Conservation (phyloP, 1,139 yeast genomes). For the Geotrichum citri-aurantii region DNA sequence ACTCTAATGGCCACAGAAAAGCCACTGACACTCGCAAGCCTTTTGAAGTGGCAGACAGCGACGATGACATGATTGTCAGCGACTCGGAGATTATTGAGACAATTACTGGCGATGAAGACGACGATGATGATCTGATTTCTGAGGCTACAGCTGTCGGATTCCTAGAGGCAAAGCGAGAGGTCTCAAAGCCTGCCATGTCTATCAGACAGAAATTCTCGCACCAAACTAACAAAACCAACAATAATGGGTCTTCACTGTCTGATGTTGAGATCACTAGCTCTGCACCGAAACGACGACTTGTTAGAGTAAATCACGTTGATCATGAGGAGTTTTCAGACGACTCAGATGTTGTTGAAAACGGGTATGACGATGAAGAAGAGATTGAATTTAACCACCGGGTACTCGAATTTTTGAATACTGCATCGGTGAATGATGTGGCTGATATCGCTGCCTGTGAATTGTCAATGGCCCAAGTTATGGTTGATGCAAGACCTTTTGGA, state of each 20-base stretch:
- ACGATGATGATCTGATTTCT: constrained; percentile 6
- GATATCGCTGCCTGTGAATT: constrained; percentile 74
- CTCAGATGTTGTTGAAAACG: constrained; percentile 28
- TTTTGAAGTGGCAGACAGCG: background rate
- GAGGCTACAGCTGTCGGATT: constrained; percentile 16
- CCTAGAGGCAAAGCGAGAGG: constrained; percentile 30
- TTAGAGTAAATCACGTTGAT: constrained; percentile 14
- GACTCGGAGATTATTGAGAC: constrained; percentile 2
- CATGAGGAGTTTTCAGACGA: constrained; percentile 14
- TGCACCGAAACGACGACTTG: constrained; percentile 25
- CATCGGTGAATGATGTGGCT: constrained; percentile 65
- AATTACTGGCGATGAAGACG: background rate
- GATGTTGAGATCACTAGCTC: constrained; percentile 6
- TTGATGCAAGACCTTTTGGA: constrained; percentile 61
- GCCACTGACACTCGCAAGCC: constrained; percentile 6
- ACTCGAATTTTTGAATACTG: constrained; percentile 70
- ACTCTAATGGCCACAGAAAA: constrained; percentile 11
- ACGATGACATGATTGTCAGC: constrained; percentile 2
- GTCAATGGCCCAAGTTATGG: constrained; percentile 56
- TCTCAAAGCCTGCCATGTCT: constrained; percentile 31
- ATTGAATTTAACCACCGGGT: constrained; percentile 57
- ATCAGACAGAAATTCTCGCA: constrained; percentile 36
- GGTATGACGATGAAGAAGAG: constrained; percentile 38
- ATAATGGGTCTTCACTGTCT: background rate
- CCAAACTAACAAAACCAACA: constrained; percentile 6